Evolutionary conservation across 768 basidiomycete species (phyloP).

Genomic region (Lepiota venenata): DNA sequence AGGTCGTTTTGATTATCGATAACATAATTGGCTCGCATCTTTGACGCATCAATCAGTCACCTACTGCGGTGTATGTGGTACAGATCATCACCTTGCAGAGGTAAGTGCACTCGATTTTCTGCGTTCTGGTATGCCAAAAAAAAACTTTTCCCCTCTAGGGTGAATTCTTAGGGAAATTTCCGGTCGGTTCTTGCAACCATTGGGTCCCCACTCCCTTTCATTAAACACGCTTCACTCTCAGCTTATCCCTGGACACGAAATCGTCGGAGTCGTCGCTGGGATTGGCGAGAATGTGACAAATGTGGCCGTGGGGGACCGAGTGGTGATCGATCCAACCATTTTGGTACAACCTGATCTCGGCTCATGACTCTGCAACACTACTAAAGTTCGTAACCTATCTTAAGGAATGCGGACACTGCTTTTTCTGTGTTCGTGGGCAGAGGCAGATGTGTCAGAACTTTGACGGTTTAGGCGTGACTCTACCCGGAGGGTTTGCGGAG

Average conservation of each 20-base stretch:
- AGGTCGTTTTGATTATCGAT: conserved; percentile 27
- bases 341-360: conserved; percentile 45
- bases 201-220: not conserved
- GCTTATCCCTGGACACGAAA: conserved; percentile 44
- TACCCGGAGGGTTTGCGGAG: conserved; percentile 86
- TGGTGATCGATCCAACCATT: conserved; percentile 71
- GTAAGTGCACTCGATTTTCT: conserved; percentile 26
- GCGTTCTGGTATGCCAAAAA: not conserved
- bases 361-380: not conserved
- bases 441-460: conserved; percentile 87
- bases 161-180: conserved; percentile 70
- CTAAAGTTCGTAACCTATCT: not conserved
- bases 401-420: conserved; percentile 74
- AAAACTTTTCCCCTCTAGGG: conserved; percentile 34
- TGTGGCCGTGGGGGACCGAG: conserved; percentile 75
- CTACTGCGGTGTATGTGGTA: conserved; percentile 61
- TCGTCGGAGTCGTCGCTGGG: conserved; percentile 67
- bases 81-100: conserved; percentile 51
- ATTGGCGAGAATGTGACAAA: conserved; percentile 81
- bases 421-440: conserved; percentile 83
- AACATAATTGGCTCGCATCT: not conserved
- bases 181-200: conserved; percentile 35
- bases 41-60: conserved; percentile 21
- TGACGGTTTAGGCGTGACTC: conserved; percentile 75
- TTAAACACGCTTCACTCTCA: conserved; percentile 12